These are phyloP conservation scores for Betula pendula DNA, from an alignment of 306 rosid species.

Conservation along the genomic window DNA sequence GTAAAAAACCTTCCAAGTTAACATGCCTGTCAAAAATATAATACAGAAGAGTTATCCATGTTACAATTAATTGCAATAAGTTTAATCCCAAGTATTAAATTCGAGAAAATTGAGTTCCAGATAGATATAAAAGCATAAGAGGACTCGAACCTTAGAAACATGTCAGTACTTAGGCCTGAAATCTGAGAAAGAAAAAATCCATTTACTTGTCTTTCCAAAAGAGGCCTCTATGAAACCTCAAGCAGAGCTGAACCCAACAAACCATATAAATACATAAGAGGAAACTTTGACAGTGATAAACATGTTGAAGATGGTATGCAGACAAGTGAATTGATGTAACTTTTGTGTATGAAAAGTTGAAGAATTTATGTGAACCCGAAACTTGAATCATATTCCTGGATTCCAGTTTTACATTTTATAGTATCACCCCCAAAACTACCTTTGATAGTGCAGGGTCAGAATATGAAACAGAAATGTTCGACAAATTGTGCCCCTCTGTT, in stretches of 20 bases:
- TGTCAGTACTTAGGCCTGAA: too few relatives aligned
- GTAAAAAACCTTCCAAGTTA: neutral
- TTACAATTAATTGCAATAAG: neutral
- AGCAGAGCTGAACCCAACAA: neutral
- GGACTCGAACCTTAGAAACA: neutral
- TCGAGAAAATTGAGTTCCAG: neutral
- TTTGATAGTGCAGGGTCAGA: constrained; percentile 39
- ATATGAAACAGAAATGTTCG: constrained; percentile 26
- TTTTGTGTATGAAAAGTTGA: neutral
- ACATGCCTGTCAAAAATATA: neutral
- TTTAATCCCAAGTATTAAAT: neutral
- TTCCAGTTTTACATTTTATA: constrained; percentile 48
- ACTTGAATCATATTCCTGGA: constrained; percentile 28
- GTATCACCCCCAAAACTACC: constrained; percentile 47
- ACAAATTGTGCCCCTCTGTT: constrained; percentile 23
- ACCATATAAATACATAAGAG: neutral
- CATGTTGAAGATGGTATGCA: neutral
- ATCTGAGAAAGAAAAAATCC: too few relatives aligned
- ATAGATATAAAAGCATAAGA: neutral
- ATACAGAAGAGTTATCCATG: neutral
- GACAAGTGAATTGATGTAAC: neutral
- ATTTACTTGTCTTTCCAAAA: too few relatives aligned
- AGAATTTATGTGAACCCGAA: neutral
- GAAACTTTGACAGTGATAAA: neutral
- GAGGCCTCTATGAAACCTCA: neutral